Conservation (phyloP, 1,284 basidiomycete species). For the Irpex sp. region DNA sequence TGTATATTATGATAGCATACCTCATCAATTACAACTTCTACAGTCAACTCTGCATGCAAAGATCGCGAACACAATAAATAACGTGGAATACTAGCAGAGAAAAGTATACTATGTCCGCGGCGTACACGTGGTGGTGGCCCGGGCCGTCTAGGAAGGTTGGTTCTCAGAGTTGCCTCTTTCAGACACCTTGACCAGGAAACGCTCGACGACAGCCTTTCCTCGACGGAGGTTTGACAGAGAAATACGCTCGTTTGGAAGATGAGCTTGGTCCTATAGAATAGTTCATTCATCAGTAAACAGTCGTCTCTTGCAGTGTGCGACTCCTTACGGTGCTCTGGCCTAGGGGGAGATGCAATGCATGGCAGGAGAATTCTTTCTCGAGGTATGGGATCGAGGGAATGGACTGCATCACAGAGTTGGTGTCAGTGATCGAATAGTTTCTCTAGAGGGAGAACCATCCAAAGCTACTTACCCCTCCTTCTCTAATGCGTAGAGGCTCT, state of each 20-base stretch:
- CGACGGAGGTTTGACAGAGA: constrained; percentile 72
- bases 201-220: constrained; percentile 72
- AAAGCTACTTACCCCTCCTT: constrained; percentile 76
- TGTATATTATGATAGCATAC: too few species aligned
- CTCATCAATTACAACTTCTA: too few species aligned
- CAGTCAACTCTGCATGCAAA: too few species aligned
- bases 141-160: not conserved
- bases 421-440: constrained; percentile 8
- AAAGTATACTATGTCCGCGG: too few species aligned
- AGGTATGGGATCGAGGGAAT: constrained; percentile 91
- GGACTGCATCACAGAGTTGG: constrained; percentile 42
- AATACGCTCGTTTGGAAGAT: constrained; percentile 84
- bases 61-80: too few species aligned
- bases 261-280: constrained; percentile 68
- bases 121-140: not conserved
- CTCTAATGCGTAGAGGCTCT: constrained; percentile 84
- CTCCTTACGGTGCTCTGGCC: constrained; percentile 73
- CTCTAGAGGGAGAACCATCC: not conserved
- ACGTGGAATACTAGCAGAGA: too few species aligned
- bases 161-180: not conserved
- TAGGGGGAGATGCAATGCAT: constrained; percentile 85
- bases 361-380: constrained; percentile 85
- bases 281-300: not conserved
- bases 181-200: constrained; percentile 52
- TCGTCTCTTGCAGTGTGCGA: not conserved